Percentiles rank a stretch among this genome's conserved stretches.
Evolutionary conservation across 495 filamentous ascomycete genomes (phyloP).

Genomic region (Penicillium malachiteum): DNA sequence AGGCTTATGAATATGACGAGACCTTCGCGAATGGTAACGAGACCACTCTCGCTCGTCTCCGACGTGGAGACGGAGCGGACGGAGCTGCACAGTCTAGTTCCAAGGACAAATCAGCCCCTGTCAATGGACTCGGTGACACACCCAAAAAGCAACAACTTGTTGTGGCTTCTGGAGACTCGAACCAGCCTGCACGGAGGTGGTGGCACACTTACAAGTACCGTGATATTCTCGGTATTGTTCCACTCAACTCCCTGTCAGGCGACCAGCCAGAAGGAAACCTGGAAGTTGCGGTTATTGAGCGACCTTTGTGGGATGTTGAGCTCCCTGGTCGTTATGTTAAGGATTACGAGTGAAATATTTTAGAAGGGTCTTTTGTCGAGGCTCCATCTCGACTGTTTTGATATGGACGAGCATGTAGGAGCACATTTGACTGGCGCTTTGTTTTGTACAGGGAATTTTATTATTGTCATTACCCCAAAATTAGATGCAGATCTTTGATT

Average conservation of each 20-base stretch:
- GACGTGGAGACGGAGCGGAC: conserved; percentile 35
- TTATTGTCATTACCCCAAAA: conserved; percentile 1
- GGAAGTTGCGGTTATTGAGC: conserved; percentile 84
- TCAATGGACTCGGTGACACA: conserved; percentile 20
- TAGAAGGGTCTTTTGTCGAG: conserved; percentile 4
- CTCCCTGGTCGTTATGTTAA: conserved; percentile 70
- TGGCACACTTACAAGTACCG: conserved; percentile 92
- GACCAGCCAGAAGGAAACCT: conserved; percentile 39
- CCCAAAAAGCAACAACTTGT: conserved; percentile 33
- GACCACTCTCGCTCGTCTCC: conserved; percentile 31
- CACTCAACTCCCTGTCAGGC: conserved; percentile 45
- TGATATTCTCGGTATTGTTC: conserved; percentile 84
- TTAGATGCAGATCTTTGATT: neutral
- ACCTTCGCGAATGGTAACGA: conserved; percentile 33
- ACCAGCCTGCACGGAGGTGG: conserved; percentile 38
- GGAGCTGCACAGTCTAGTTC: conserved; percentile 30
- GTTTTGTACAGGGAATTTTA: neutral
- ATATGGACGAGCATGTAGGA: conserved; percentile 22
- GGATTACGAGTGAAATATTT: conserved; percentile 56
- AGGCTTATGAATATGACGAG: conserved; percentile 41
- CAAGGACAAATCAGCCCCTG: conserved; percentile 13
- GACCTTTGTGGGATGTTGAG: conserved; percentile 82
- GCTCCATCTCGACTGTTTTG: conserved; percentile 12
- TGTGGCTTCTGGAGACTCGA: conserved; percentile 14
- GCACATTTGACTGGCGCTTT: conserved; percentile 23